phyloP scores from a whole-genome alignment of 2,329 filamentous ascomycete species.

The Grosmannia huntii region DNA sequence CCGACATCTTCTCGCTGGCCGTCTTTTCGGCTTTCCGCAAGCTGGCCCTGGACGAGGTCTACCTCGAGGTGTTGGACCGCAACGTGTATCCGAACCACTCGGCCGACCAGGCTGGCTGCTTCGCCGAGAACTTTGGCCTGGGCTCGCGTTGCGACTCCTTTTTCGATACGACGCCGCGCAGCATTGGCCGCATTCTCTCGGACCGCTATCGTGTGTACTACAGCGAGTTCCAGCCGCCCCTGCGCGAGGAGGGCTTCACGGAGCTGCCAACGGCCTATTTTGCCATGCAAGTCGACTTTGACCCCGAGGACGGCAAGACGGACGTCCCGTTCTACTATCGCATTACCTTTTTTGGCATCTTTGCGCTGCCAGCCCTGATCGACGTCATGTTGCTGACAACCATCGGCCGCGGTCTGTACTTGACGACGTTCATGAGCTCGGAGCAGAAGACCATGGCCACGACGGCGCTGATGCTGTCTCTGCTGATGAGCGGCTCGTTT shows the following conservation, averaged over 20 bases:
- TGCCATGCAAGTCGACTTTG: constrained; percentile 38
- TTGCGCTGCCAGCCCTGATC: constrained; percentile 42
- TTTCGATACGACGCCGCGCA: constrained; percentile 34
- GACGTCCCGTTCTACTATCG: constrained; percentile 32
- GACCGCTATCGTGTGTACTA: constrained; percentile 12
- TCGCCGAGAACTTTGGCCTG: constrained; percentile 42
- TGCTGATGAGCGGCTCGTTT: constrained; percentile 39
- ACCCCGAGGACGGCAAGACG: constrained; percentile 29
- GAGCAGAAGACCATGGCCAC: constrained; percentile 35
- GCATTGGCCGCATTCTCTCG: constrained; percentile 23
- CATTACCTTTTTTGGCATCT: constrained; percentile 39
- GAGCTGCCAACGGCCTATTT: constrained; percentile 37
- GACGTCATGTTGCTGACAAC: constrained; percentile 41
- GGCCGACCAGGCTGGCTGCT: constrained; percentile 42
- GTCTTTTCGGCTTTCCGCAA: constrained; percentile 40
- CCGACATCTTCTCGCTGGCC: constrained; percentile 35
- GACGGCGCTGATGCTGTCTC: constrained; percentile 37
- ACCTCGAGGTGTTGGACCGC: constrained; percentile 40
- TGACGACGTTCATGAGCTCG: constrained; percentile 34
- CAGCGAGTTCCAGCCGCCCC: constrained; percentile 10
- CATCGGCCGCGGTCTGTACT: constrained; percentile 39
- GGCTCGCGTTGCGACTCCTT: constrained; percentile 44
- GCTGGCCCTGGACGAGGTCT: constrained; percentile 41
- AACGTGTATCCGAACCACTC: constrained; percentile 42
- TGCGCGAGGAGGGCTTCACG: constrained; percentile 27